Conservation (phyloP, 192 early-diverging fungal genomes). For the Coemansia brasiliensis region DNA sequence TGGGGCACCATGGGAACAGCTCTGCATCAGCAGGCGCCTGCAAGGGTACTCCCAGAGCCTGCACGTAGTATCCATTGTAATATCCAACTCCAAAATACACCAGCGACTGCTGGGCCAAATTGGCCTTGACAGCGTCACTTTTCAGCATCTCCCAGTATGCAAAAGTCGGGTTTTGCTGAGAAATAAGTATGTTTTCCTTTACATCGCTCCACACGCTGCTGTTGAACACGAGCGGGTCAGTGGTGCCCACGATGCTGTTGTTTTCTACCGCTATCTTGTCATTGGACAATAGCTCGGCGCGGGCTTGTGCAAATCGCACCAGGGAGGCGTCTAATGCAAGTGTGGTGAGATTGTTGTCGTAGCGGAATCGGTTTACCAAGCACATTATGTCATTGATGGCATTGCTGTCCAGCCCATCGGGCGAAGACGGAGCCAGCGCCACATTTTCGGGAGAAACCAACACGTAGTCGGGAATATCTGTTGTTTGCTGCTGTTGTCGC, state of each 20-base stretch:
- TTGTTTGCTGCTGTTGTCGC: too few relatives aligned
- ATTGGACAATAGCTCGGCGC: slow-evolving; percentile 26
- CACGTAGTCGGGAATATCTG: slow-evolving; percentile 37
- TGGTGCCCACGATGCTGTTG: slow-evolving; percentile 12
- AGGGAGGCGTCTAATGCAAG: slow-evolving; percentile 38
- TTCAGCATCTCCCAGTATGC: slow-evolving; percentile 40
- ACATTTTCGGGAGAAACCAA: slow-evolving; percentile 45
- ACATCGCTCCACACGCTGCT: slow-evolving; percentile 29
- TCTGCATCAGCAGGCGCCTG: background rate
- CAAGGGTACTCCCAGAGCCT: slow-evolving; percentile 33
- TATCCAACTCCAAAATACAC: slow-evolving; percentile 32
- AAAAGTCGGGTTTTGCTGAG: slow-evolving; percentile 33
- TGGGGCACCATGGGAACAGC: slow-evolving; percentile 28
- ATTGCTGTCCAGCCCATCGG: slow-evolving; percentile 15
- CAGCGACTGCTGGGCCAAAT: slow-evolving; percentile 8
- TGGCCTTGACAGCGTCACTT: background rate
- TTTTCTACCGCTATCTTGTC: background rate
- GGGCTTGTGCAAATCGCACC: slow-evolving; percentile 34
- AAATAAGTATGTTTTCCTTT: slow-evolving; percentile 28
- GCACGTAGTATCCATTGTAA: slow-evolving; percentile 39
- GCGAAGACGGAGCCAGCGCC: slow-evolving; percentile 28
- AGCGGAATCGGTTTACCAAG: slow-evolving; percentile 33
- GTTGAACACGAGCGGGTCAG: slow-evolving; percentile 16
- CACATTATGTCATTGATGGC: slow-evolving; percentile 45
- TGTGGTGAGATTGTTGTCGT: slow-evolving; percentile 16